Conservation (phyloP, 768 basidiomycete genomes). For the Cystofilobasidium ferigula region DNA sequence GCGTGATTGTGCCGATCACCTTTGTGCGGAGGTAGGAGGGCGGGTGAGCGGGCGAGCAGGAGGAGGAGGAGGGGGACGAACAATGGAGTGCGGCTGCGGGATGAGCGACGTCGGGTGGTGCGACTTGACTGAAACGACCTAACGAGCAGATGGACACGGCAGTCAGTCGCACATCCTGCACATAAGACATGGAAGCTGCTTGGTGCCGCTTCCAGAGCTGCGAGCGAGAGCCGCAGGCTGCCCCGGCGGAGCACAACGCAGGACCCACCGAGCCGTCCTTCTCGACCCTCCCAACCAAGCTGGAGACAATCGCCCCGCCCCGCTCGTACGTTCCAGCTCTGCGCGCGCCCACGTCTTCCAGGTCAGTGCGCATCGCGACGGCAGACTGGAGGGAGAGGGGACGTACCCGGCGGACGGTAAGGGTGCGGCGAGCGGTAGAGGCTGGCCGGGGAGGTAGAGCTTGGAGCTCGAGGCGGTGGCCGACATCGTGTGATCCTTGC, state of each 20-base stretch:
- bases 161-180: not conserved
- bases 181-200: too few species aligned
- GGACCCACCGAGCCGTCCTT: slow-evolving; percentile 21
- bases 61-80: not conserved
- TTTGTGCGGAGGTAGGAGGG: not conserved
- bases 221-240: too few species aligned
- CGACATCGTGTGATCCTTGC: not conserved
- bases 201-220: too few species aligned
- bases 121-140: slow-evolving; percentile 11
- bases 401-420: slow-evolving; percentile 15
- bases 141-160: slow-evolving; percentile 1
- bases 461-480: slow-evolving; percentile 1
- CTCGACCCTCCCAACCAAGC: slow-evolving; percentile 15
- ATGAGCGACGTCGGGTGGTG: slow-evolving; percentile 7
- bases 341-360: not conserved
- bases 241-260: too few species aligned
- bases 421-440: slow-evolving; percentile 3
- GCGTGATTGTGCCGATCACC: slow-evolving; percentile 68
- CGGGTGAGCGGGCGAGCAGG: not conserved
- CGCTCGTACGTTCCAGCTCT: slow-evolving; percentile 14
- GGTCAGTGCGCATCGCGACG: not conserved
- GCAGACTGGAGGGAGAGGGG: not conserved
- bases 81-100: slow-evolving; percentile 23
- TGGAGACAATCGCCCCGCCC: not conserved
- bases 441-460: slow-evolving; percentile 23